Evolutionary conservation across 805 yeast species (phyloP), one percentile per base, ranked within the genome.

Genomic region (Metschnikowia lunata): DNA sequence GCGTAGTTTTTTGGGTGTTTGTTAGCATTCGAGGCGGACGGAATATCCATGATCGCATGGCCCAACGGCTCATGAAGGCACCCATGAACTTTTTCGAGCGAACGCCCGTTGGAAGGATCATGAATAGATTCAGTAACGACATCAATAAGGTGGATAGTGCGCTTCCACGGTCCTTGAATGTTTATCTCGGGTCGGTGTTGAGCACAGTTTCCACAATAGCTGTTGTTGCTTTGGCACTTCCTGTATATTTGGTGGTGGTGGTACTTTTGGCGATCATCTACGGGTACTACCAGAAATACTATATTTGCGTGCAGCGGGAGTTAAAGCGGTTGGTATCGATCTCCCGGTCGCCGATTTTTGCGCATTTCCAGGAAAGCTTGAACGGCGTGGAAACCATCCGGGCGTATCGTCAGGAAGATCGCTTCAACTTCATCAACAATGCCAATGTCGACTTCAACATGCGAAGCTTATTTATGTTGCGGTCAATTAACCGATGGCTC

Each of bases 261-360:
- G 62, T 65, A 1, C 45, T 69, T 1, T 63, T 88, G 46, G 66
- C 76, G 3, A 61, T 76, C 29, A 60, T 87, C 39, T 88, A 88
- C 63, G 60, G 76, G 37, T 82, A 83, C 61, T 85, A 83, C 59
- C 95, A 88, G 46, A 67, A 69, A 39, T 83, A 74, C 62, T 89
- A 85, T 61, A 75, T 97, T 63, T 93, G 93, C 63, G 89, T 93
- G 11, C 97, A 89, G 37, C 88, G 71, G 1, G 99, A 52, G 28
- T 41, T 50, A 23, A 45, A 82, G 42, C 79, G 85, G 18, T 69
- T 67, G 45, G 86, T 67, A 57, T 85, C 85, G 45, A 85, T 84
- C 51, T 80, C 86, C 38, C 84, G 75, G 57, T 83, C 88, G 33
- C 75, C 79, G 10, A 42, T 43, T 12, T 49, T 39, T 13, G 44